Evolutionary conservation across 768 basidiomycete species (phyloP).

Genomic region (Lactarius tabidus): DNA sequence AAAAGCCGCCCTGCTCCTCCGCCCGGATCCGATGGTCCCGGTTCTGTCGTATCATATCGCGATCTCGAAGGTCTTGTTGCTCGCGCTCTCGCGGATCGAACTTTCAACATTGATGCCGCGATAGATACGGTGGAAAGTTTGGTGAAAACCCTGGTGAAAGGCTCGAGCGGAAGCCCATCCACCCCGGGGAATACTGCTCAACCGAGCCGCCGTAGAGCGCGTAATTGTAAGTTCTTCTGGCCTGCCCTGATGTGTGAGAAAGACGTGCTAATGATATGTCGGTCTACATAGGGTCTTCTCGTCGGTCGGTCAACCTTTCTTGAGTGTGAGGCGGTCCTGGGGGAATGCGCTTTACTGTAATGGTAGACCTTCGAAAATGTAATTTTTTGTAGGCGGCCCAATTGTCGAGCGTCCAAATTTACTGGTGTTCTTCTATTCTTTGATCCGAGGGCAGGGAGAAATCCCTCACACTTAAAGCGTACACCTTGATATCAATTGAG

Average conservation of each 20-base stretch:
- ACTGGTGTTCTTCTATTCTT: background rate
- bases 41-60: no score
- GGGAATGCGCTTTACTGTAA: background rate
- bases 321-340: background rate
- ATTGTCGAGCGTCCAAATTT: background rate
- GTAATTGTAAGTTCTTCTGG: background rate
- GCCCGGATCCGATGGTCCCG: no score
- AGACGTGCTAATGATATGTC: background rate
- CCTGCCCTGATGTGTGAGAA: background rate
- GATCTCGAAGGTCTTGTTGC: no score
- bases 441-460: background rate
- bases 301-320: background rate
- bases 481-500: no score
- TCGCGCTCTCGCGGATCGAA: no score
- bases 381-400: background rate
- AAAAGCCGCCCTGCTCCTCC: no score
- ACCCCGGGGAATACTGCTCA: constrained; percentile 7
- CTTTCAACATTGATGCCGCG: no score
- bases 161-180: no score
- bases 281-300: constrained; percentile 9
- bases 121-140: no score
- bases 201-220: background rate
- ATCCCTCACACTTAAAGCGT: background rate
- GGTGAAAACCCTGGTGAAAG: no score
- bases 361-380: background rate